These are phyloP conservation scores for Mycena alexandri DNA, from an alignment of 768 basidiomycete species.

Conservation along the genomic window DNA sequence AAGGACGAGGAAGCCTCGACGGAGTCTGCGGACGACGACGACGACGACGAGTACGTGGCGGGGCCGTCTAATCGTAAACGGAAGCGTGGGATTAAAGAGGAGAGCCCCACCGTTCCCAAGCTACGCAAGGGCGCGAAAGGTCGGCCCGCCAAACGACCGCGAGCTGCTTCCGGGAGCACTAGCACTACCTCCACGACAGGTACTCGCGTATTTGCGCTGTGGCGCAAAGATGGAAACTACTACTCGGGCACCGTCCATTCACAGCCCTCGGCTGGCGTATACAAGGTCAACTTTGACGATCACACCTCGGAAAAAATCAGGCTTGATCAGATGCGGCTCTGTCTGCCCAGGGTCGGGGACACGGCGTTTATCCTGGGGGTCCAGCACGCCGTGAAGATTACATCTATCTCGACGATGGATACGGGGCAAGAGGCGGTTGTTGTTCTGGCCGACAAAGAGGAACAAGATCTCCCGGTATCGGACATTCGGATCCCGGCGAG, in stretches of 20 bases:
- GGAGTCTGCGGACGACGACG: constrained; percentile 59
- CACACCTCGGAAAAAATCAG: constrained; percentile 59
- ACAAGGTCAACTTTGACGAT: constrained; percentile 79
- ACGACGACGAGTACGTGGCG: constrained; percentile 55
- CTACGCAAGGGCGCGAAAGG: constrained; percentile 42
- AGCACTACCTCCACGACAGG: constrained; percentile 42
- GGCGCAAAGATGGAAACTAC: constrained; percentile 71
- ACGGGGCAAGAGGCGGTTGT: constrained; percentile 43
- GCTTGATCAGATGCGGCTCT: constrained; percentile 65
- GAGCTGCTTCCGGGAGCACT: constrained; percentile 47
- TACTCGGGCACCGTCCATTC: constrained; percentile 70
- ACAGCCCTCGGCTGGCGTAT: constrained; percentile 46
- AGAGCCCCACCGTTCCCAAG: constrained; percentile 36
- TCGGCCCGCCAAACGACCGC: constrained; percentile 54
- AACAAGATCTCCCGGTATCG: constrained; percentile 49
- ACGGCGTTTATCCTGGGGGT: constrained; percentile 56
- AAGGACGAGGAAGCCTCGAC: constrained; percentile 55
- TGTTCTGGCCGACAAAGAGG: constrained; percentile 51
- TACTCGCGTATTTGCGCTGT: constrained; percentile 79
- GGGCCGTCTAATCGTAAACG: constrained; percentile 58
- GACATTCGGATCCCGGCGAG: constrained; percentile 65
- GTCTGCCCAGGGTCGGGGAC: constrained; percentile 67
- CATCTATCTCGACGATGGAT: constrained; percentile 35
- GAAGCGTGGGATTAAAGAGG: constrained; percentile 49
- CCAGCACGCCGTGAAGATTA: constrained; percentile 50